Conservation (phyloP, 208 protist species). For the Trypanosoma rangeli region DNA sequence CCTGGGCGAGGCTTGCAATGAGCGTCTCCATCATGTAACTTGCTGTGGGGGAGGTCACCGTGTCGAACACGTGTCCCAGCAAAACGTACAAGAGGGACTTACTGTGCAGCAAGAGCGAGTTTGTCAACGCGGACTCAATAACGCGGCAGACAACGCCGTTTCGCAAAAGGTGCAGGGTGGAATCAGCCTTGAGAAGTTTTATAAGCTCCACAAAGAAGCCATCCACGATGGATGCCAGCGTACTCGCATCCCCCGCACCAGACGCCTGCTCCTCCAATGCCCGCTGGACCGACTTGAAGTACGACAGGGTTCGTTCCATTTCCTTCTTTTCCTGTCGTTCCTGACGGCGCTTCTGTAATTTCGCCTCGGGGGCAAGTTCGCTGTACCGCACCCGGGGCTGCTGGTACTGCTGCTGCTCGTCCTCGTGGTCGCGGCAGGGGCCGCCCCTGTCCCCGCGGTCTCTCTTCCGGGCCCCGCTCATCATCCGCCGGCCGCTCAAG, state of each 20-base stretch:
- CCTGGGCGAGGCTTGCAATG: conserved; percentile 60
- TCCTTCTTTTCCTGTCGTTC: conserved; percentile 90
- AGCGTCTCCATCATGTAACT: conserved; percentile 86
- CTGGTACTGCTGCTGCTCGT: neutral
- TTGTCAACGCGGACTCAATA: conserved; percentile 81
- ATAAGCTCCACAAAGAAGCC: conserved; percentile 89
- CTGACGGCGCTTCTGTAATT: conserved; percentile 60
- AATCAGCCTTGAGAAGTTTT: conserved; percentile 75
- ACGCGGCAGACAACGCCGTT: conserved; percentile 79
- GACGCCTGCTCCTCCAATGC: conserved; percentile 63
- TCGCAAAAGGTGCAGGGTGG: conserved; percentile 69
- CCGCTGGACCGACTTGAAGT: conserved; percentile 82
- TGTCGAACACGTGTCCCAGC: conserved; percentile 67
- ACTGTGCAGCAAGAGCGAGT: conserved; percentile 72
- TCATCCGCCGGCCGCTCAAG: conserved; percentile 5
- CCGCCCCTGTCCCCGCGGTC: conserved; percentile 35
- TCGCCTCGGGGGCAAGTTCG: conserved; percentile 64
- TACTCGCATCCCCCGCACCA: conserved; percentile 46
- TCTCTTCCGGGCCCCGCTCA: conserved; percentile 38
- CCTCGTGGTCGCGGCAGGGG: neutral
- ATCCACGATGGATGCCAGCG: conserved; percentile 71
- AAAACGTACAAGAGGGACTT: conserved; percentile 88
- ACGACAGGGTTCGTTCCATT: conserved; percentile 74
- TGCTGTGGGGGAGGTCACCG: conserved; percentile 77
- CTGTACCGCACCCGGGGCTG: conserved; percentile 64